phyloP scores from a whole-genome alignment of 192 early-diverging fungal genomes.

The Podila verticillata region DNA sequence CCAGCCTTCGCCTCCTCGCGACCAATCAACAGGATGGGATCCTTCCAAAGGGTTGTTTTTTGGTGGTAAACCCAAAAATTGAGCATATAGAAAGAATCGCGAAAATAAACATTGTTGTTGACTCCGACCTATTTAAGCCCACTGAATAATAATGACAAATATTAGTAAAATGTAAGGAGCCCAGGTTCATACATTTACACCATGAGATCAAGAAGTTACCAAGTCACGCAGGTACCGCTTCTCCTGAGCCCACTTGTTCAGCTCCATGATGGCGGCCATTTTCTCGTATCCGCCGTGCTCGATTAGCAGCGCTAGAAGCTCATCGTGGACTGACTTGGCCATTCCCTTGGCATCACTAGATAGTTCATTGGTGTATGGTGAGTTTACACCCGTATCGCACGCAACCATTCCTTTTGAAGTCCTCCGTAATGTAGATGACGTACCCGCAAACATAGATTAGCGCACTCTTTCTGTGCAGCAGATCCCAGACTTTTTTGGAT shows the following conservation, averaged over 20 bases:
- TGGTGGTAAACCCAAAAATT: conserved; percentile 38
- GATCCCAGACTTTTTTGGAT: conserved; percentile 62
- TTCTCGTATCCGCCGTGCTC: conserved; percentile 59
- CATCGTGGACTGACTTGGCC: conserved; percentile 87
- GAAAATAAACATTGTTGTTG: neutral
- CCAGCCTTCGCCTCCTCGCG: neutral
- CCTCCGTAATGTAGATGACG: conserved; percentile 14
- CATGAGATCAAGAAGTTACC: conserved; percentile 22
- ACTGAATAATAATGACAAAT: neutral
- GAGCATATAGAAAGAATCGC: neutral
- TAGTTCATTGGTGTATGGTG: neutral
- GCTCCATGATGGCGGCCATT: conserved; percentile 61
- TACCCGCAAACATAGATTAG: conserved; percentile 82
- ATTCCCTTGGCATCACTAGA: conserved; percentile 84
- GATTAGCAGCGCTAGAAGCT: conserved; percentile 71
- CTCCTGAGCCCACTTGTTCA: conserved; percentile 70
- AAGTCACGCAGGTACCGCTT: conserved; percentile 75
- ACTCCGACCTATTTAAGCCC: too few relatives aligned
- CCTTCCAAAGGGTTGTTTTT: conserved; percentile 37
- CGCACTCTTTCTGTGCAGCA: conserved; percentile 69
- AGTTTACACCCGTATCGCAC: neutral
- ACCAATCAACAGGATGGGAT: conserved; percentile 23
- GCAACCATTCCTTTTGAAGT: too few relatives aligned
- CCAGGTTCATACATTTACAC: neutral
- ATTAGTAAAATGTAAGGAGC: neutral